Base-by-base conservation (phyloP, 805 yeast genomes). In the Grigorovia yakushimaensis region DNA sequence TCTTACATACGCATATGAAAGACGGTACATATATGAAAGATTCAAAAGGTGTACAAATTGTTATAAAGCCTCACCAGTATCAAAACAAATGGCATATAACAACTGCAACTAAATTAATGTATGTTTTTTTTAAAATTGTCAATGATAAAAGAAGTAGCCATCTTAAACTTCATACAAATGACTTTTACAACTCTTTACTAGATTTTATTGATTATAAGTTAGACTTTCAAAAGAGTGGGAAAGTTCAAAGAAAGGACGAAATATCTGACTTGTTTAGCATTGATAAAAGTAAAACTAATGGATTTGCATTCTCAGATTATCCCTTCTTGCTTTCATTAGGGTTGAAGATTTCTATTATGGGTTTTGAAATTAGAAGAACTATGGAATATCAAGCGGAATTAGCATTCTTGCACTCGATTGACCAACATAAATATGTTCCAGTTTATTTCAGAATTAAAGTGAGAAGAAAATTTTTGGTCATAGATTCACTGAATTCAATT, bases 381-480 rank as follows among this genome's bases (percentile, higher is more conserved):
- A 88, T 88, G 96, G 93, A 84, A 56, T 68, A 83, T 46, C 81
- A 83, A 56, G 95, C 95, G 0, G 95, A 88, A 56, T 91, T 86
- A 60, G 95, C 96, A 0, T 88, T 88, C 56, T 74, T 88, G 39
- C 77, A 76, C 45, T 82, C 95, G 0, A 58, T 88, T 27, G 85
- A 82, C 54, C 74, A 76, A 44, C 73, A 81, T 45, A 69, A 73
- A 18, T 77, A 78, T 0, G 65, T 81, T 35, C 87, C 83, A 57
- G 83, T 88, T 3, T 78, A 81, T 62, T 78, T 88, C 57, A 74
- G 76, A 48, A 73, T 91, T 5, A 70, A 72, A 37, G 84, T 93
- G 0, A 72, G 95, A 51, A 72, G 98, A 49, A 71, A 71, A 8
- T 67, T 72, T 54, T 73, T 91, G 2, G 74, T 88, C 0, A 75